These are phyloP conservation scores for Chondrus crispus DNA, from an alignment of 23 red algal genomes.

Conservation along the genomic window DNA sequence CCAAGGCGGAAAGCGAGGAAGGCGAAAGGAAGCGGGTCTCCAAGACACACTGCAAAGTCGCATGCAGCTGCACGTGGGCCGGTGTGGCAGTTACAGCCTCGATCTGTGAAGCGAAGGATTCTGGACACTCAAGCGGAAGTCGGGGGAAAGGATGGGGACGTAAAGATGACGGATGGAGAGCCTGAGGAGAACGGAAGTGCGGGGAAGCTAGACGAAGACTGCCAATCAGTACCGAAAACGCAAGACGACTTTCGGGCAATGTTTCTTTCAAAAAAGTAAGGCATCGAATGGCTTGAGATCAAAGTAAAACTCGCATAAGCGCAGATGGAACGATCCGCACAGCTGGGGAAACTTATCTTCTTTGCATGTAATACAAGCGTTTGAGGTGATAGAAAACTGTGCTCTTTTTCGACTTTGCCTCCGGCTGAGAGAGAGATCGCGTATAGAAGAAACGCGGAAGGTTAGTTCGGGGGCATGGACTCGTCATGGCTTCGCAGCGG, in stretches of 20 bases:
- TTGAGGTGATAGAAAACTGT: slow-evolving; percentile 85
- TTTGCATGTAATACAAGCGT: slow-evolving; percentile 83
- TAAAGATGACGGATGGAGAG: not conserved
- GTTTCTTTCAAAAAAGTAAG: not conserved
- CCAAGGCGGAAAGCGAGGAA: slow-evolving; percentile 5
- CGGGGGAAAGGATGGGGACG: not conserved
- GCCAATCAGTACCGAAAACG: slow-evolving; percentile 32
- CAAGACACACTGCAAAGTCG: no score
- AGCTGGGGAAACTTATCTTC: slow-evolving; percentile 32
- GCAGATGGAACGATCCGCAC: no score
- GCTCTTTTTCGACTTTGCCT: slow-evolving; percentile 60
- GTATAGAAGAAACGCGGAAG: no score
- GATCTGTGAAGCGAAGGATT: no score
- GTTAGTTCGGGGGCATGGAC: no score
- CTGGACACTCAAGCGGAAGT: not conserved
- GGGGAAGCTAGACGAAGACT: no score
- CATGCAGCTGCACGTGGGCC: no score
- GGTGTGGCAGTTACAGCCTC: no score
- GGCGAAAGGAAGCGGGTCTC: not conserved
- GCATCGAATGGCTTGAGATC: not conserved
- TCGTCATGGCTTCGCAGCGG: no score
- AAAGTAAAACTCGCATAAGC: no score
- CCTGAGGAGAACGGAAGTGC: no score
- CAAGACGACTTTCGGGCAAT: slow-evolving; percentile 62
- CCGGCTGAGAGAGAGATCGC: not conserved